A percentile compares a stretch with the other conserved stretches of the same genome.
Conservation (phyloP, 495 filamentous ascomycete genomes). For the Parmelia sp. region DNA sequence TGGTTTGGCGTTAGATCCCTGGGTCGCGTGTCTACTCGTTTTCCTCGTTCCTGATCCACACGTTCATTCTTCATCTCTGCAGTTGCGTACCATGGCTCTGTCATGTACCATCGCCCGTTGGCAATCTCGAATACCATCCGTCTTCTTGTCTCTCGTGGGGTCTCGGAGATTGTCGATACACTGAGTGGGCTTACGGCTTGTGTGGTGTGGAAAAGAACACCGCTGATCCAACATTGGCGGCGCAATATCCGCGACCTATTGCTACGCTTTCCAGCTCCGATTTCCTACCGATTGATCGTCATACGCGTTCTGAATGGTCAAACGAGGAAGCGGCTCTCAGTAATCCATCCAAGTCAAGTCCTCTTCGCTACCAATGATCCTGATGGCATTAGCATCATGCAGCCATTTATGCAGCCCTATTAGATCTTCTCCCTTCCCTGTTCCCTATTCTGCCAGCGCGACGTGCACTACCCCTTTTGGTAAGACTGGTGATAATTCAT, state of each 20-base stretch:
- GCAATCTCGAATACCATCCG: background rate
- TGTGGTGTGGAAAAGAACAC: slow-evolving; percentile 1
- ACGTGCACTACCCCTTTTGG: slow-evolving; percentile 1
- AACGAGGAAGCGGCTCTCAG: slow-evolving; percentile 16
- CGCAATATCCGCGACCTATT: slow-evolving; percentile 19
- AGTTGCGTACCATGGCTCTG: background rate
- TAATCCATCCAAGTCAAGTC: slow-evolving; percentile 2
- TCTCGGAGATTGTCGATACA: background rate
- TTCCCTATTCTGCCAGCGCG: slow-evolving; percentile 8
- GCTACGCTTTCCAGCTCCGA: slow-evolving; percentile 7
- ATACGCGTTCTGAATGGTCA: slow-evolving; percentile 16
- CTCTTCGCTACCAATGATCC: slow-evolving; percentile 13
- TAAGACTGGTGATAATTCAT: slow-evolving; percentile 16
- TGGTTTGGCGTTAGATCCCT: slow-evolving; percentile 9
- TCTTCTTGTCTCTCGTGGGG: background rate
- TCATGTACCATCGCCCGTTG: background rate
- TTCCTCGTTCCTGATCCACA: background rate
- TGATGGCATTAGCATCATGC: slow-evolving; percentile 18
- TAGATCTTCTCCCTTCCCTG: slow-evolving; percentile 1
- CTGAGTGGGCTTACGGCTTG: background rate
- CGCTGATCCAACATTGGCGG: slow-evolving; percentile 15
- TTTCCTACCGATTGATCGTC: slow-evolving; percentile 10
- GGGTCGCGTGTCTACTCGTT: slow-evolving; percentile 11
- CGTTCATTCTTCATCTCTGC: background rate
- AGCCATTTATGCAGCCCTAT: slow-evolving; percentile 16